Conservation (phyloP, 2,329 filamentous ascomycete genomes). For the Colletotrichum cereale region DNA sequence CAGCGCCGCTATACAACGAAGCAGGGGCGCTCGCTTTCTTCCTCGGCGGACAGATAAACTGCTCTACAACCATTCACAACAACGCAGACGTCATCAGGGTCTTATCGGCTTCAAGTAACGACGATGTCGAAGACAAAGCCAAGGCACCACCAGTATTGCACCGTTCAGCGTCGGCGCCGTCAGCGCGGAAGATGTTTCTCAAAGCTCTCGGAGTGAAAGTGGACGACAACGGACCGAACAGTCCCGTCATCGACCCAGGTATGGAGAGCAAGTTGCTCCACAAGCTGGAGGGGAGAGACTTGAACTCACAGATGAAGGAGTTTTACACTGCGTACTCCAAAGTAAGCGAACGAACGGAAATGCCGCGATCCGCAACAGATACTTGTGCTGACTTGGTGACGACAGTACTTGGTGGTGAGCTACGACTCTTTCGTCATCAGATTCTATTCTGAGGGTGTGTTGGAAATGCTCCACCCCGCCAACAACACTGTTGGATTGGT, state of each 20-base stretch:
- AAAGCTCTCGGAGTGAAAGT: slow-evolving; percentile 24
- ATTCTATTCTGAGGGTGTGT: slow-evolving; percentile 45
- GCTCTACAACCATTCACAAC: slow-evolving; percentile 62
- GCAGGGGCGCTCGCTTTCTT: slow-evolving; percentile 60
- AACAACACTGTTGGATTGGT: slow-evolving; percentile 43
- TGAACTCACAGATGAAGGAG: slow-evolving; percentile 46
- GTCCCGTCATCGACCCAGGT: slow-evolving; percentile 33
- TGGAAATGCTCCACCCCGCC: slow-evolving; percentile 44
- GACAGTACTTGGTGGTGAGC: slow-evolving; percentile 43
- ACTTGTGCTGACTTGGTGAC: neutral
- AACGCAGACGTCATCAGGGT: slow-evolving; percentile 61
- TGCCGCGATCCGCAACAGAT: no score
- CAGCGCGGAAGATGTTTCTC: slow-evolving; percentile 29
- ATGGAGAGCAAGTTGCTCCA: slow-evolving; percentile 45
- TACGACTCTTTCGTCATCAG: slow-evolving; percentile 44
- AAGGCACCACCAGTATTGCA: neutral
- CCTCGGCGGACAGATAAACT: slow-evolving; percentile 66
- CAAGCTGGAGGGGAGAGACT: slow-evolving; percentile 45
- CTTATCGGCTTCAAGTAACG: slow-evolving; percentile 44
- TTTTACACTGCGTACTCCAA: slow-evolving; percentile 48
- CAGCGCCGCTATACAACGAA: slow-evolving; percentile 58
- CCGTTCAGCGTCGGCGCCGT: slow-evolving; percentile 14
- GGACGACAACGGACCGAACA: neutral
- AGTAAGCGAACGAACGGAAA: slow-evolving; percentile 5
- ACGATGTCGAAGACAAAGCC: neutral